Conservation (phyloP, 352 stramenopile genomes). For the Pythium chondricola region DNA sequence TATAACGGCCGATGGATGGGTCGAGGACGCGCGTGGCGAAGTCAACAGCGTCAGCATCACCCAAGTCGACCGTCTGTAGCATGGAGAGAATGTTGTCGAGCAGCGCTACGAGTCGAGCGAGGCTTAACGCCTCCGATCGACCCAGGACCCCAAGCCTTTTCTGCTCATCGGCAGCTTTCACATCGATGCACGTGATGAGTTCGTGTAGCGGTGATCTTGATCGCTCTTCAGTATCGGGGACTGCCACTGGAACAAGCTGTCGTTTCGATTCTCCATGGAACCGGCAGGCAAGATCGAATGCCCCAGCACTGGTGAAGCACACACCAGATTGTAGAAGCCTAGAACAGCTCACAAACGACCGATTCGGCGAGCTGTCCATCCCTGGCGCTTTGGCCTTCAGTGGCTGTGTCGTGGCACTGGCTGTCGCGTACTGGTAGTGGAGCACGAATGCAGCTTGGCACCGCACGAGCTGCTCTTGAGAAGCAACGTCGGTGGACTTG, state of each 20-base stretch:
- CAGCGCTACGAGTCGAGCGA: neutral
- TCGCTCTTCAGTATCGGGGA: neutral
- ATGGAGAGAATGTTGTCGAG: neutral
- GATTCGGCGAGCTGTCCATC: neutral
- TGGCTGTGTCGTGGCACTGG: neutral
- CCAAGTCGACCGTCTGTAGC: neutral
- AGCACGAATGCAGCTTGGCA: conserved; percentile 32
- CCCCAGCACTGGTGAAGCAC: conserved; percentile 20
- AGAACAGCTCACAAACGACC: conserved; percentile 26
- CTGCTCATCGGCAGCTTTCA: too few relatives aligned
- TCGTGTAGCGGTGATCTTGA: neutral
- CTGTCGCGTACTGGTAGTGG: conserved; percentile 36
- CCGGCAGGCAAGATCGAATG: conserved; percentile 18
- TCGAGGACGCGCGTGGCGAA: neutral
- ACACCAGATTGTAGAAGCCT: conserved; percentile 20
- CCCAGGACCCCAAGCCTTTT: too few relatives aligned
- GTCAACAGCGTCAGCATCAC: neutral
- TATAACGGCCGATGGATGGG: neutral
- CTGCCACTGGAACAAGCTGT: neutral
- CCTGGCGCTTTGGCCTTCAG: neutral
- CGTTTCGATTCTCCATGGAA: conserved; percentile 2
- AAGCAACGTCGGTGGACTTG: neutral
- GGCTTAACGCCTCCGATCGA: too few relatives aligned
- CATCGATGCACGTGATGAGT: too few relatives aligned
- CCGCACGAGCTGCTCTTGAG: neutral